Evolutionary conservation across 495 filamentous ascomycete species (phyloP).

Genomic region (Chaetomium fimeti): DNA sequence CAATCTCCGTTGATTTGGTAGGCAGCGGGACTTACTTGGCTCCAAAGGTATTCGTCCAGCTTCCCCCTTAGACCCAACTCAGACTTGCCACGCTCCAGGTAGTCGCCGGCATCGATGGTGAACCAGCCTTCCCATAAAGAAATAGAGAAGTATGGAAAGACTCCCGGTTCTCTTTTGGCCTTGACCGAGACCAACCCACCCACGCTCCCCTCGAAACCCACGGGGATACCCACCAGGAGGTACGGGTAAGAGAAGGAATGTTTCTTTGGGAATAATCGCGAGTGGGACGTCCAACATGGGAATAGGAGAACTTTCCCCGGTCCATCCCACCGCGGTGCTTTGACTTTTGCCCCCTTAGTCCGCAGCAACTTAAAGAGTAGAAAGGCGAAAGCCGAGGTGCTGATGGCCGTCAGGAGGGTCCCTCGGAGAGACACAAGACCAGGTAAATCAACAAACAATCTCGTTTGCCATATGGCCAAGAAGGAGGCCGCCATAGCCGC

Average conservation of each 20-base stretch:
- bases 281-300: conserved; percentile 60
- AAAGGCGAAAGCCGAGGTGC: conserved; percentile 6
- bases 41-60: conserved; percentile 56
- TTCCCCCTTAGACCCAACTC: conserved; percentile 55
- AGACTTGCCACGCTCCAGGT: conserved; percentile 52
- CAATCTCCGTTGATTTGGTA: not conserved
- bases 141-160: conserved; percentile 36
- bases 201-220: conserved; percentile 56
- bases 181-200: conserved; percentile 57
- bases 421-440: not conserved
- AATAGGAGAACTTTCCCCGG: conserved; percentile 46
- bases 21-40: conserved; percentile 38
- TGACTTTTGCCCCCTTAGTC: not conserved
- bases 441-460: not conserved
- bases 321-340: conserved; percentile 24
- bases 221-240: conserved; percentile 63
- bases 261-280: conserved; percentile 59
- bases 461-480: conserved; percentile 7
- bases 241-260: conserved; percentile 67
- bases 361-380: conserved; percentile 13
- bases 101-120: conserved; percentile 56
- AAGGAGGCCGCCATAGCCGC: conserved; percentile 21
- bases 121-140: conserved; percentile 49
- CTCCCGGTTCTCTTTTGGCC: conserved; percentile 23
- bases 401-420: not conserved